Evolutionary conservation across 495 filamentous ascomycete species (phyloP), one percentile per base, ranked within the genome.

Genomic region (Tuber microsphaerosporum): DNA sequence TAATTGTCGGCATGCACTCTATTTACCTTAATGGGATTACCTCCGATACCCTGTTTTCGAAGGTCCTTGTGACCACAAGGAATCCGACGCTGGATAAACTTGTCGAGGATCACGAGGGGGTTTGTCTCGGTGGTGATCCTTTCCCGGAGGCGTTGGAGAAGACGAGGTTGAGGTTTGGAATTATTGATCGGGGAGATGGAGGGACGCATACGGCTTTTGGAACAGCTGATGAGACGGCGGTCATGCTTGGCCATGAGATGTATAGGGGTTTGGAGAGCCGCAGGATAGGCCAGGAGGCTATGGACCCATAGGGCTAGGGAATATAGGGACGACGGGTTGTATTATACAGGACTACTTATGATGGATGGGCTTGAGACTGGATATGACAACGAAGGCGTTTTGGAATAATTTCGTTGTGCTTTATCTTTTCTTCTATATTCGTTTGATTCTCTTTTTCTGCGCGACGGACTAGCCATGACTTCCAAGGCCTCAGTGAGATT

Each of bases 161-260:
- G 46, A 75, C 82, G 69, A 83, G 76, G 65, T 73, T 85, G 77
- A 75, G 77, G 48, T 83, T 84, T 70, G 84, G 84, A 6, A 61
- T 61, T 61, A 61, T 61, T 61, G 51, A 61, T n/a, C 48, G 22
- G 48, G 22, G 22, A 12, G 48, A 26, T 61, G n/a, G n/a, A 1
- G 26, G 10, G n/a, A 77, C 77, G 12, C 80, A 82, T 71, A 81
- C 80, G 22, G 79, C 79, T 12, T 82, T 82, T 73, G 80, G 80
- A 19, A 65, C 41, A 1, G 22, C 8, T 3, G 70, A 43, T 2
- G 80, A 82, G 48, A 61, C 51, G 12, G 6, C 10, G 10, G 10
- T 5, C 51, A 31, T 61, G 51, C n/a, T 61, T 31, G 51, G n/a
- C 1, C 0, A n/a, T 16, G 51, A 16, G 26, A 8, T 1, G 51